Evolutionary conservation across 2,329 filamentous ascomycete genomes (phyloP).

Genomic region (Monosporascus cannonballus): DNA sequence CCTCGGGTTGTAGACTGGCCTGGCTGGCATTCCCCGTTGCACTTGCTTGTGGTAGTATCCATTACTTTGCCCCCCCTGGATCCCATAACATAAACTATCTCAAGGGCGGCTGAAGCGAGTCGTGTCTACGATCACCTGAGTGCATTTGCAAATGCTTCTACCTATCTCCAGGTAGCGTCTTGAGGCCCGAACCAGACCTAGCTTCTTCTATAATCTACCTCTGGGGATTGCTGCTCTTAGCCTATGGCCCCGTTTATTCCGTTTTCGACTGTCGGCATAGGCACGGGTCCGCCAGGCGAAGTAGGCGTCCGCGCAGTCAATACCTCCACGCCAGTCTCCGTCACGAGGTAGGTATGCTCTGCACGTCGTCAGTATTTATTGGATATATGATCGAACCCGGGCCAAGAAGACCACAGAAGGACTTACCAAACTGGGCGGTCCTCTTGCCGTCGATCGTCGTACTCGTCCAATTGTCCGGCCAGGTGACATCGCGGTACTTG

Average conservation of each 20-base stretch:
- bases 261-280: slow-evolving; percentile 38
- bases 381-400: neutral
- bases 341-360: slow-evolving; percentile 82
- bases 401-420: neutral
- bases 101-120: too few species aligned
- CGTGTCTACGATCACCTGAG: too few species aligned
- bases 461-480: slow-evolving; percentile 99
- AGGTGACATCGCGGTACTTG: slow-evolving; percentile 86
- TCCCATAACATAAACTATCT: too few species aligned
- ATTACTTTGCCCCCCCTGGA: too few species aligned
- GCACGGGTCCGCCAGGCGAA: slow-evolving; percentile 70
- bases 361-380: slow-evolving; percentile 3
- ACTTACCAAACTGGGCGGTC: slow-evolving; percentile 86
- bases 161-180: too few species aligned
- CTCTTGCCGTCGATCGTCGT: slow-evolving; percentile 82
- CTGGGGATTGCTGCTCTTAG: neutral
- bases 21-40: too few species aligned
- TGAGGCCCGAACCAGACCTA: too few species aligned
- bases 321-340: slow-evolving; percentile 76
- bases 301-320: slow-evolving; percentile 67
- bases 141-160: too few species aligned
- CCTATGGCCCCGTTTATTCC: slow-evolving; percentile 10
- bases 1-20: too few species aligned
- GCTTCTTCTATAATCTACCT: neutral
- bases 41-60: too few species aligned